phyloP scores from a whole-genome alignment of 495 filamentous ascomycete genomes.

The Penicillium riverlandense region DNA sequence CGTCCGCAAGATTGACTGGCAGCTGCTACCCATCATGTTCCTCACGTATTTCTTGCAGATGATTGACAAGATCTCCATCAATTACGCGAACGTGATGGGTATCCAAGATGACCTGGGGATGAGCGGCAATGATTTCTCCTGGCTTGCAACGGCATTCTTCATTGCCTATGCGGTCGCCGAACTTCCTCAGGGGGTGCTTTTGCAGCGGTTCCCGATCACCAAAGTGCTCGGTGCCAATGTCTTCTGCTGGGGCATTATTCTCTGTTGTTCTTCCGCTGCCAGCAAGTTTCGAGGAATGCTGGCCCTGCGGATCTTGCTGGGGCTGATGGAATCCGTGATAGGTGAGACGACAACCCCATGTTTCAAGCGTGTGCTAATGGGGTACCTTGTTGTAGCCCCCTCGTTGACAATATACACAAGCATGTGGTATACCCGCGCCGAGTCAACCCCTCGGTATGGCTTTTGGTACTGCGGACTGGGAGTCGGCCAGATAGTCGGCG shows the following conservation, averaged over 20 bases:
- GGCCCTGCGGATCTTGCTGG: conserved; percentile 50
- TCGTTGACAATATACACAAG: conserved; percentile 43
- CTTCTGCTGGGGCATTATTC: conserved; percentile 52
- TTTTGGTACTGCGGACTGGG: conserved; percentile 63
- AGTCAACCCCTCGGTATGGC: conserved; percentile 54
- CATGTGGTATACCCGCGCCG: conserved; percentile 57
- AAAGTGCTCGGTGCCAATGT: conserved; percentile 52
- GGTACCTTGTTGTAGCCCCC: conserved; percentile 21
- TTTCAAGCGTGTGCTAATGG: neutral
- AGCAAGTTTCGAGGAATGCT: conserved; percentile 40
- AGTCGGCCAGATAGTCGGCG: conserved; percentile 54
- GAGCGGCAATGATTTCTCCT: conserved; percentile 47
- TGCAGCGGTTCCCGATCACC: conserved; percentile 47
- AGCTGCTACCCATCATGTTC: conserved; percentile 55
- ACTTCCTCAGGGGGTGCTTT: conserved; percentile 44
- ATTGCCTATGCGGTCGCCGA: conserved; percentile 49
- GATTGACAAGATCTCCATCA: conserved; percentile 59
- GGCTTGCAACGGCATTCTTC: conserved; percentile 48
- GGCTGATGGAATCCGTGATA: conserved; percentile 59
- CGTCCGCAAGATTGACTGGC: conserved; percentile 44
- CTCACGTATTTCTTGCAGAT: conserved; percentile 57
- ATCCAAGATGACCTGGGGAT: conserved; percentile 41
- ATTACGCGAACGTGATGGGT: conserved; percentile 56
- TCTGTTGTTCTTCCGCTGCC: conserved; percentile 47
- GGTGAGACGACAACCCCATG: conserved; percentile 9